These are phyloP conservation scores for Brettanomyces sp. DNA, from an alignment of 805 yeast genomes.

Conservation along the genomic window DNA sequence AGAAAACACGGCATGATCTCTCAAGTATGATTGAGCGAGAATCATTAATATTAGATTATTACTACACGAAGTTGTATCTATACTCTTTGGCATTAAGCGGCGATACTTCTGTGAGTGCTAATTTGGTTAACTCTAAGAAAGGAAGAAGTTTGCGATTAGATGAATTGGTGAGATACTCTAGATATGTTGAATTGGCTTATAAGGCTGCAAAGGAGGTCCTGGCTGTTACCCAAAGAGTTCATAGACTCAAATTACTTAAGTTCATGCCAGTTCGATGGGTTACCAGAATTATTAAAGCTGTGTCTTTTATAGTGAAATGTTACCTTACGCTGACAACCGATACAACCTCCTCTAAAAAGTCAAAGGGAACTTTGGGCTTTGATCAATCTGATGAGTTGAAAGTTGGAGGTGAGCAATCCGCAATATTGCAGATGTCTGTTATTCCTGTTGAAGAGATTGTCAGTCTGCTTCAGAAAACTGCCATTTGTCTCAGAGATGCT, in stretches of 20 bases:
- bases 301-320: conserved; percentile 84
- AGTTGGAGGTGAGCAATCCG: conserved; percentile 2
- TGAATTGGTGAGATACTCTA: conserved; percentile 63
- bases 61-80: conserved; percentile 75
- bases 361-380: not conserved
- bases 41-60: conserved; percentile 69
- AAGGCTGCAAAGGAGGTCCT: conserved; percentile 76
- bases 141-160: conserved; percentile 42
- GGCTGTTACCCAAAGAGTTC: conserved; percentile 61
- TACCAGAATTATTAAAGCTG: conserved; percentile 75
- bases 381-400: not conserved
- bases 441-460: conserved; percentile 67
- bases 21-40: conserved; percentile 49
- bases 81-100: conserved; percentile 72
- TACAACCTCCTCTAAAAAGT: not conserved
- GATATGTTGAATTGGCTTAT: conserved; percentile 74
- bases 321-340: conserved; percentile 49
- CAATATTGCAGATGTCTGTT: conserved; percentile 41
- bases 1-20: conserved; percentile 31
- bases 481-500: conserved; percentile 67
- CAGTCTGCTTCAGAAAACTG: conserved; percentile 58
- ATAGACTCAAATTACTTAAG: conserved; percentile 49
- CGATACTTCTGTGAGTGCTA: conserved; percentile 27
- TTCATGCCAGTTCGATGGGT: conserved; percentile 93
- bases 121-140: conserved; percentile 16